phyloP scores from a whole-genome alignment of 2,329 filamentous ascomycete genomes.

The Colletotrichum nymphaeae region DNA sequence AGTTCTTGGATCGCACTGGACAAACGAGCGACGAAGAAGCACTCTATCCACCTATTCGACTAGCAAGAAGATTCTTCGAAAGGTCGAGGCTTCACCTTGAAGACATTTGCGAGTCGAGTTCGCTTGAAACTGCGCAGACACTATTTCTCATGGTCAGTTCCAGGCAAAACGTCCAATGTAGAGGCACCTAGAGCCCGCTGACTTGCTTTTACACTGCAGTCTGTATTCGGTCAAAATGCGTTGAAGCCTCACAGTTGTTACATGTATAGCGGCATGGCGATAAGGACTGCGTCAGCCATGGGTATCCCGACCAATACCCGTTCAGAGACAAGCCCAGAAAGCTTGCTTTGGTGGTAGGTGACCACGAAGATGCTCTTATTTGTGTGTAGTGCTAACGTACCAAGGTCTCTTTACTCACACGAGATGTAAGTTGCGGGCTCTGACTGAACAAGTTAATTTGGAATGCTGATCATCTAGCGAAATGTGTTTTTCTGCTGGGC shows the following conservation, averaged over 20 bases:
- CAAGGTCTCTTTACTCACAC: slow-evolving; percentile 36
- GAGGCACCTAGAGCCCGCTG: no score
- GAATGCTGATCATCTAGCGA: slow-evolving; percentile 16
- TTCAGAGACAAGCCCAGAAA: slow-evolving; percentile 31
- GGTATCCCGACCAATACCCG: slow-evolving; percentile 41
- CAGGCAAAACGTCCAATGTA: neutral
- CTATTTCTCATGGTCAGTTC: slow-evolving; percentile 36
- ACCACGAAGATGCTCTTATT: neutral
- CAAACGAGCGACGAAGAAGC: slow-evolving; percentile 24
- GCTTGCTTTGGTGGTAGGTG: slow-evolving; percentile 35
- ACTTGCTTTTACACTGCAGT: slow-evolving; percentile 5
- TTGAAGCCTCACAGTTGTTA: slow-evolving; percentile 48
- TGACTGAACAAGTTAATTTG: no score
- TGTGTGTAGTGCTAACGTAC: neutral
- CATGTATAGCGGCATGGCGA: slow-evolving; percentile 49
- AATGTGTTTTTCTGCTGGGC: slow-evolving; percentile 33
- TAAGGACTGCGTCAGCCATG: slow-evolving; percentile 46
- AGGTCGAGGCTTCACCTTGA: slow-evolving; percentile 31
- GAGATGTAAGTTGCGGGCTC: slow-evolving; percentile 29
- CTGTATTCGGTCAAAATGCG: slow-evolving; percentile 46
- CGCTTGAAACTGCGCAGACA: slow-evolving; percentile 35
- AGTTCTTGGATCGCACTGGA: slow-evolving; percentile 31
- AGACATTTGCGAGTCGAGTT: slow-evolving; percentile 37
- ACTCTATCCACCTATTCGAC: slow-evolving; percentile 30
- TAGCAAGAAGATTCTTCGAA: slow-evolving; percentile 36